phyloP scores from a whole-genome alignment of 2,329 filamentous ascomycete species.

The Sporothrix sp. region DNA sequence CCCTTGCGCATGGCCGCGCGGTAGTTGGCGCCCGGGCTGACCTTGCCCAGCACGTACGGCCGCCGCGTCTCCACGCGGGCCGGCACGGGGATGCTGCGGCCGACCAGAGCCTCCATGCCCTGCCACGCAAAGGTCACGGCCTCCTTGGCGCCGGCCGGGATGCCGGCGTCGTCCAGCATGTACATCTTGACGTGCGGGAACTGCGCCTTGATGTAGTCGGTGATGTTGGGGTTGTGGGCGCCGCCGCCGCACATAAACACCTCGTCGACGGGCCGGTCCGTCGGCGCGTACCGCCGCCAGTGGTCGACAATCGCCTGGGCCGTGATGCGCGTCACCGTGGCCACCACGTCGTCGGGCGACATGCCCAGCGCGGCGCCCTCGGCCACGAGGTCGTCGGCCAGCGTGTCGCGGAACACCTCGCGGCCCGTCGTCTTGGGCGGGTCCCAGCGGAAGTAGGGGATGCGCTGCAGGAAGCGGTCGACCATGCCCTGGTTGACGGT shows the following conservation, averaged over 20 bases:
- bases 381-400: slow-evolving; percentile 42
- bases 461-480: slow-evolving; percentile 36
- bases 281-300: slow-evolving; percentile 38
- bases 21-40: slow-evolving; percentile 45
- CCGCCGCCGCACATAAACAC: slow-evolving; percentile 53
- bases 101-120: slow-evolving; percentile 49
- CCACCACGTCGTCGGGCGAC: slow-evolving; percentile 42
- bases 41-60: slow-evolving; percentile 44
- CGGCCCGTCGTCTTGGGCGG: slow-evolving; percentile 49
- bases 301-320: slow-evolving; percentile 46
- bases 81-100: slow-evolving; percentile 44
- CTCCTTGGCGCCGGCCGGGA: slow-evolving; percentile 49
- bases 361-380: slow-evolving; percentile 35
- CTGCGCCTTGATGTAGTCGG: slow-evolving; percentile 37
- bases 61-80: slow-evolving; percentile 40
- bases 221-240: slow-evolving; percentile 49
- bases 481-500: slow-evolving; percentile 42
- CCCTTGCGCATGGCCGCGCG: slow-evolving; percentile 42
- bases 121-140: slow-evolving; percentile 52
- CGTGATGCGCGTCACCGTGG: slow-evolving; percentile 50
- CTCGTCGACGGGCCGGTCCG: slow-evolving; percentile 33
- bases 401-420: slow-evolving; percentile 52
- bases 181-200: slow-evolving; percentile 40
- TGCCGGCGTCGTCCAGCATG: slow-evolving; percentile 48
- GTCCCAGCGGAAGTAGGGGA: slow-evolving; percentile 40